These are phyloP conservation scores for Moricandia arvensis DNA, from an alignment of 345 rosid genomes.

Conservation along the genomic window DNA sequence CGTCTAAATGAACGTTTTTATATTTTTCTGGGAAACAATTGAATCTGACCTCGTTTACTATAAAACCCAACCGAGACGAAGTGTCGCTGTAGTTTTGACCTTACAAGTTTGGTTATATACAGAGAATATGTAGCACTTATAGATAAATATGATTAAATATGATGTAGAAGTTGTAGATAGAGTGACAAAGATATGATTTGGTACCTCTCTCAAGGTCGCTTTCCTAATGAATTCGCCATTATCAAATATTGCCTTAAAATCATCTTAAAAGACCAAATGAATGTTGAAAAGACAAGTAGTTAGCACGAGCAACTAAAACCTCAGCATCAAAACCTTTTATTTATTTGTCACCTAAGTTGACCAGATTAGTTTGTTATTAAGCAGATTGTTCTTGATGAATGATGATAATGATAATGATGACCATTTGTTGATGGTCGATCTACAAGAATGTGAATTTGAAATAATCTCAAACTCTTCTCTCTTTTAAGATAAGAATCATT, in stretches of 20 bases:
- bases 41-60: neutral
- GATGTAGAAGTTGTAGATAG: slow-evolving; percentile 17
- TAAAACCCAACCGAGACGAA: neutral
- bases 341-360: slow-evolving; percentile 11
- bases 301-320: neutral
- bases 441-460: slow-evolving; percentile 30
- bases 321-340: slow-evolving; percentile 10
- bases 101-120: neutral
- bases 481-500: slow-evolving; percentile 18
- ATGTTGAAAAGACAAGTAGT: slow-evolving; percentile 24
- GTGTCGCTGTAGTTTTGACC: slow-evolving; percentile 3
- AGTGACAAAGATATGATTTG: neutral
- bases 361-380: neutral
- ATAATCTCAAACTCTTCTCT: slow-evolving; percentile 27
- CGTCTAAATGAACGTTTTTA: neutral
- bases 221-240: slow-evolving; percentile 29
- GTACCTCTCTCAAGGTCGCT: slow-evolving; percentile 15
- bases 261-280: neutral
- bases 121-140: neutral
- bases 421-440: slow-evolving; percentile 11
- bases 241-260: slow-evolving; percentile 16
- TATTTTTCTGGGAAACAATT: neutral
- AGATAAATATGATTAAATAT: neutral
- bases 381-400: slow-evolving; percentile 1
- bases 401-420: slow-evolving; percentile 6